Evolutionary conservation across 1,284 basidiomycete genomes (phyloP), one percentile per base, ranked within the genome.

Genomic region (Stereum hirsutum): DNA sequence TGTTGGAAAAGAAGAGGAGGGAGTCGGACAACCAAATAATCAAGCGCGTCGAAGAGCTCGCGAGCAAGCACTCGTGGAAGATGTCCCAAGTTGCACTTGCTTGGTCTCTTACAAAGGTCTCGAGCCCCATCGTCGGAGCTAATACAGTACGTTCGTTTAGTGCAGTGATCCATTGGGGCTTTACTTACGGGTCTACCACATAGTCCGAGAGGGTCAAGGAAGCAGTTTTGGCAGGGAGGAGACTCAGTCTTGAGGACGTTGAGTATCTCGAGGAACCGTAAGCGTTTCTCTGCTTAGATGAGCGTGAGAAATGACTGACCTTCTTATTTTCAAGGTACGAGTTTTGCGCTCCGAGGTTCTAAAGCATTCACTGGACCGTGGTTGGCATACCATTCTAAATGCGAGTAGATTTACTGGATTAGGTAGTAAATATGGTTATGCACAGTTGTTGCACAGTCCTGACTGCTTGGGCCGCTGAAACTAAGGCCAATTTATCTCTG

Each of bases 21-120:
- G 59, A 59, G 2, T 54, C 54, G 0, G 67, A 70, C 45, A 49
- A 52, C 30, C 43, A 50, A 36, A 70, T 69, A 43, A 57, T 71
- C 53, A 50, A 37, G 10, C 65, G 69, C 10, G 65, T 73, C n/a
- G 57, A 66, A 39, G 65, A 68, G 38, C 37, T 70, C 1, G 58
- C 69, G 0, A 50, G 54, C 19, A 64, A 67, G 50, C 61, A 59
- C 26, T 53, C 53, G 0, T 58, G 60, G 46, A 60, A 52, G 39
- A 73, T 70, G 70, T 53, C 51, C 15, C 64, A 70, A 48, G 58
- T 72, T 19, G 66, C 68, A 1, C 49, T 70, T 5, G 57, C 63
- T 0, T 72, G 71, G 69, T 47, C 58, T 1, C 41, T 43, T 1
- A 40, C 50, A 21, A 72, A 67, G 48, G 55, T 67, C 0, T 37